Evolutionary conservation across 2,329 filamentous ascomycete genomes (phyloP).

Genomic region (Ascochyta fabae): DNA sequence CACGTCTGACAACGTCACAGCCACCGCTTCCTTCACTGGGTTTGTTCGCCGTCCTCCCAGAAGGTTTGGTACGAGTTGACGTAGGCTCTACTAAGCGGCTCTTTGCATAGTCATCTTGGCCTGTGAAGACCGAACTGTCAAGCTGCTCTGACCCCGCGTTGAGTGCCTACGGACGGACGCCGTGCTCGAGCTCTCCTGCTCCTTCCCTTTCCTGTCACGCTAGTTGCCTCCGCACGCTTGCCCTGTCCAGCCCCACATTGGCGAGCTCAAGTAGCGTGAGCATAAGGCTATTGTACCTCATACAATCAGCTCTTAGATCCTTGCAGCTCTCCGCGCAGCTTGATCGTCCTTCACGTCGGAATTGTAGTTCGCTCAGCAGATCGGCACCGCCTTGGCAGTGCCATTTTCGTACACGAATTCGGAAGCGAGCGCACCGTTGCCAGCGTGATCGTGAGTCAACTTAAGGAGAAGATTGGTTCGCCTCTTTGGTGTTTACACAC

Average conservation of each 20-base stretch:
- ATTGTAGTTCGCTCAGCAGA: not conserved
- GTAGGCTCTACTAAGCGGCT: not conserved
- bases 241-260: not conserved
- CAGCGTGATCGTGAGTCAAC: not conserved
- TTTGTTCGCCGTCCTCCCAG: not conserved
- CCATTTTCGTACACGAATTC: not conserved
- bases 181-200: conserved; percentile 5
- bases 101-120: not conserved
- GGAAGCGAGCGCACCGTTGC: not conserved
- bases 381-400: not conserved
- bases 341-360: not conserved
- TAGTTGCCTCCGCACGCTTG: conserved; percentile 8
- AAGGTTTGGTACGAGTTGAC: not conserved
- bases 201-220: conserved; percentile 5
- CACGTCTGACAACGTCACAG: not conserved
- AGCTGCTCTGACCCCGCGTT: not conserved
- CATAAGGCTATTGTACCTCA: not conserved
- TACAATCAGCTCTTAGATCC: not conserved
- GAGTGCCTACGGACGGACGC: conserved; percentile 3
- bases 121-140: not conserved
- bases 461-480: not conserved
- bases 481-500: not conserved
- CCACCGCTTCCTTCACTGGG: not conserved
- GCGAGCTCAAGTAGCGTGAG: not conserved
- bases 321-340: not conserved